These are phyloP conservation scores for Candida alai DNA, from an alignment of 805 yeast species.

Conservation along the genomic window DNA sequence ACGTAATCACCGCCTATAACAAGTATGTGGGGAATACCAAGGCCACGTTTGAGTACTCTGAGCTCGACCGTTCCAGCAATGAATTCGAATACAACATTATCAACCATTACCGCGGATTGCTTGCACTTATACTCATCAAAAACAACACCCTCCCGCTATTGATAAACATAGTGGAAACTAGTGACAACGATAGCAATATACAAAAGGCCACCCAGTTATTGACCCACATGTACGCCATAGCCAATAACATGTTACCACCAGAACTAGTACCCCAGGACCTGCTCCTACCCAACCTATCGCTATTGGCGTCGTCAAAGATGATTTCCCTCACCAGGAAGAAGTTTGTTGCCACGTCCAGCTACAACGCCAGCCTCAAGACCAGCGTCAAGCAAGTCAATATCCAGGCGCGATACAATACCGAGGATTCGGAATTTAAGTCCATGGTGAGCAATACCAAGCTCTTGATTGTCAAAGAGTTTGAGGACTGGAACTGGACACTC, in stretches of 20 bases:
- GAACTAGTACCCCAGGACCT: slow-evolving; percentile 26
- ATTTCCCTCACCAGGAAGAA: slow-evolving; percentile 40
- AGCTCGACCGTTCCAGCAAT: slow-evolving; percentile 7
- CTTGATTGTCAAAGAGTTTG: slow-evolving; percentile 69
- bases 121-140: slow-evolving; percentile 52
- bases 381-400: slow-evolving; percentile 19
- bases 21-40: background rate
- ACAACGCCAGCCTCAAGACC: slow-evolving; percentile 16
- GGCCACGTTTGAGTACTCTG: slow-evolving; percentile 12
- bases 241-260: slow-evolving; percentile 53
- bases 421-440: slow-evolving; percentile 64
- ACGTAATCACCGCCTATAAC: slow-evolving; percentile 13
- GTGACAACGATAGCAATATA: slow-evolving; percentile 42
- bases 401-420: slow-evolving; percentile 31
- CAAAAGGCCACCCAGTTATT: slow-evolving; percentile 62
- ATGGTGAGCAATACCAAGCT: slow-evolving; percentile 68
- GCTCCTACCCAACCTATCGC: slow-evolving; percentile 18
- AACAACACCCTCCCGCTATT: slow-evolving; percentile 49
- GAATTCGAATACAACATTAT: slow-evolving; percentile 23
- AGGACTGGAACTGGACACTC: slow-evolving; percentile 85
- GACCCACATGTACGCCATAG: slow-evolving; percentile 55
- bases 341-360: background rate
- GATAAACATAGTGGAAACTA: slow-evolving; percentile 35
- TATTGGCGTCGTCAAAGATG: slow-evolving; percentile 43
- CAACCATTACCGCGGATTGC: slow-evolving; percentile 64